These are phyloP conservation scores for Syzygium grande DNA, from an alignment of 345 rosid genomes.

Conservation along the genomic window DNA sequence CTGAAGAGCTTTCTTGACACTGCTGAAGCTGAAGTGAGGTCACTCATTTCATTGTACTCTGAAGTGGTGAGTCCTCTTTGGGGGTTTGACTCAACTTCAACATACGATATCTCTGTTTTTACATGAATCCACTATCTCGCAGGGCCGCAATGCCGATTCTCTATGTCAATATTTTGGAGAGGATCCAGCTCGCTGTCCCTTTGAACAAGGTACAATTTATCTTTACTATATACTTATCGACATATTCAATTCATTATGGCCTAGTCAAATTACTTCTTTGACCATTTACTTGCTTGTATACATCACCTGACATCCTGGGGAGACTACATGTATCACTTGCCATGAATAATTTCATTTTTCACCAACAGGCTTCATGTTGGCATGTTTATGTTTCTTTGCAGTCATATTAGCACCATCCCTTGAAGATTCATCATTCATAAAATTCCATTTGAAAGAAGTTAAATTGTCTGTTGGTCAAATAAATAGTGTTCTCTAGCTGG, in stretches of 20 bases:
- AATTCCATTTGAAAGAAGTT: background rate
- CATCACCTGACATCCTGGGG: background rate
- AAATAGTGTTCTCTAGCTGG: background rate
- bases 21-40: conserved; percentile 89
- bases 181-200: conserved; percentile 97
- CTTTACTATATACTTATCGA: background rate
- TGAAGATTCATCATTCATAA: background rate
- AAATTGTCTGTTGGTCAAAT: background rate
- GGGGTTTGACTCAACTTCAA: background rate
- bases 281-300: background rate
- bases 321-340: background rate
- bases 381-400: background rate
- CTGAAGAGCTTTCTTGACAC: conserved; percentile 73
- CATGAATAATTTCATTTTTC: background rate
- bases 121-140: conserved; percentile 13
- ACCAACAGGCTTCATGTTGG: background rate
- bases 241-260: background rate
- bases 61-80: conserved; percentile 65
- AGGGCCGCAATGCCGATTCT: conserved; percentile 98
- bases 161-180: conserved; percentile 93
- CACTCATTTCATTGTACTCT: conserved; percentile 60
- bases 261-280: background rate
- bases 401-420: background rate
- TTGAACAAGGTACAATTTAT: conserved; percentile 73
- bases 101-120: background rate